phyloP scores from a whole-genome alignment of 2,329 filamentous ascomycete genomes.

The Diaporthe eres region DNA sequence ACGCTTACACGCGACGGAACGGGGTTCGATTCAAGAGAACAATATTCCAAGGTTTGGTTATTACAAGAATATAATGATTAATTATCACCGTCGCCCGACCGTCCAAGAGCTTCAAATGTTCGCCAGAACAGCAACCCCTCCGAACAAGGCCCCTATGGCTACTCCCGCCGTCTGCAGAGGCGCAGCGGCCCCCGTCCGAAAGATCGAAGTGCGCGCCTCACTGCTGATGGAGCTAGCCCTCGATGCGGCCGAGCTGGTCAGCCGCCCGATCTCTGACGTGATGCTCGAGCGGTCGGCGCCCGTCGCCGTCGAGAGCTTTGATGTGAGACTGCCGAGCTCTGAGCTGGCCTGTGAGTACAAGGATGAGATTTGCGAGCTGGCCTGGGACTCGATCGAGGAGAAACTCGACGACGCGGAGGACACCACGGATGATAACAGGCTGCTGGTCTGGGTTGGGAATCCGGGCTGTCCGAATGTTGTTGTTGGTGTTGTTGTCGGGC shows the following conservation, averaged over 20 bases:
- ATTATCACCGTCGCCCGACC: not conserved
- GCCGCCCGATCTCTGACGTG: not conserved
- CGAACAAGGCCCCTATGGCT: constrained; percentile 15
- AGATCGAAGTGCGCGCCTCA: constrained; percentile 11
- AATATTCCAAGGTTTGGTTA: not conserved
- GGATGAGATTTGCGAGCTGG: not conserved
- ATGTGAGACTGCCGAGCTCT: not conserved
- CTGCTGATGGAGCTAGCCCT: constrained; percentile 23
- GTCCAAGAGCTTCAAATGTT: not conserved
- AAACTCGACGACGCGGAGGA: not conserved
- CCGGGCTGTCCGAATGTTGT: not conserved
- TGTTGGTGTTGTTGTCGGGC: constrained; percentile 1
- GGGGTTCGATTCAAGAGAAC: not conserved
- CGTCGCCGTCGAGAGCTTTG: not conserved
- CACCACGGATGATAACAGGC: not conserved
- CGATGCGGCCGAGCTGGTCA: constrained; percentile 21
- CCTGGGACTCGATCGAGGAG: constrained; percentile 3
- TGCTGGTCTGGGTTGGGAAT: constrained; percentile 2
- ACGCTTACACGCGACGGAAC: not conserved
- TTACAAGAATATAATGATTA: constrained; percentile 21
- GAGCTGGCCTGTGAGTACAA: constrained; percentile 10
- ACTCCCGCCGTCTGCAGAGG: constrained; percentile 4
- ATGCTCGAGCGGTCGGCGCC: not conserved
- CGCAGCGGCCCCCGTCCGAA: constrained; percentile 13
- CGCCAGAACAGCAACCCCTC: constrained; percentile 2